Evolutionary conservation across 2,329 filamentous ascomycete genomes (phyloP).

Genomic region (Hawksworthiomyces lignivorus): DNA sequence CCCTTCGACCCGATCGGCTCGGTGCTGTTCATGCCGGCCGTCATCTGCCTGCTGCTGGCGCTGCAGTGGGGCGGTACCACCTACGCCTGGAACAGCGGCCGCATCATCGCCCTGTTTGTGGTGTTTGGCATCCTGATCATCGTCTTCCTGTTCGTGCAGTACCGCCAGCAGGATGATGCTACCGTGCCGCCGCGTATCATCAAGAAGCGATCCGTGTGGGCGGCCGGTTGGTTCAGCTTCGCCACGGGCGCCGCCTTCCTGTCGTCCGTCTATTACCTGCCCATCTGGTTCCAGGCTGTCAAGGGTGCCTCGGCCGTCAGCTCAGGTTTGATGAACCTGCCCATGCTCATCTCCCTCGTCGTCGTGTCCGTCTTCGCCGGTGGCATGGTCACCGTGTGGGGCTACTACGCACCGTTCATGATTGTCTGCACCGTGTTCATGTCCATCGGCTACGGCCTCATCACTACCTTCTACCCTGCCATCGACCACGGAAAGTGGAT

Average conservation of each 20-base stretch:
- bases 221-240: conserved; percentile 25
- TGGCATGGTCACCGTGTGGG: conserved; percentile 22
- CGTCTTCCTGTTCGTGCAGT: conserved; percentile 26
- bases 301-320: conserved; percentile 24
- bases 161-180: conserved; percentile 26
- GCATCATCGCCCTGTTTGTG: conserved; percentile 31
- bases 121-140: conserved; percentile 23
- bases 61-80: conserved; percentile 33
- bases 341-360: conserved; percentile 23
- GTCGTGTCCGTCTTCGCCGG: conserved; percentile 22
- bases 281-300: conserved; percentile 30
- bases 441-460: conserved; percentile 42
- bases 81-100: conserved; percentile 16
- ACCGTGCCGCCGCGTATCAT: conserved; percentile 35
- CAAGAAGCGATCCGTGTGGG: conserved; percentile 28
- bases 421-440: conserved; percentile 27
- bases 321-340: conserved; percentile 27
- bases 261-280: conserved; percentile 19
- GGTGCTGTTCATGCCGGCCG: conserved; percentile 18
- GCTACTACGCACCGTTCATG: conserved; percentile 33
- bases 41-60: conserved; percentile 37
- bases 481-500: conserved; percentile 41
- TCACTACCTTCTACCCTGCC: conserved; percentile 41
- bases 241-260: conserved; percentile 25
- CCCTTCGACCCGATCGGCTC: conserved; percentile 15